Base-by-base conservation (phyloP, 148 eudicot genomes). In the Limonium bicolor region DNA sequence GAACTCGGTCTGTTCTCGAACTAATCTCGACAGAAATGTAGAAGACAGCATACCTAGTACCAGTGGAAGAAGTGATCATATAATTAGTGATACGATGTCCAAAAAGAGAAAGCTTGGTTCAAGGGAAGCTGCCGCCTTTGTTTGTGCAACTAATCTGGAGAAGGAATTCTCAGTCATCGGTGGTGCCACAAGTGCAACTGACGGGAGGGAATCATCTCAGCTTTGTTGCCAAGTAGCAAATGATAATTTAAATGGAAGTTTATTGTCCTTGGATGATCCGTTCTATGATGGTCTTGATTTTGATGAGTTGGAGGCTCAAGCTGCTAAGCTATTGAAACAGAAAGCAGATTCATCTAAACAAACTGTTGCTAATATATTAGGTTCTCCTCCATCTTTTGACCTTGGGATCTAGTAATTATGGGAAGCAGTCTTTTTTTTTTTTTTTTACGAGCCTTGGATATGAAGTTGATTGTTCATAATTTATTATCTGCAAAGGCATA, bases 261-360 rank as follows among this genome's bases (percentile, higher is more conserved):
- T 54, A 56, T 40, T 48, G 14, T 65, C 69, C 42, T 71, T 65
- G 16, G 94, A 88, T 58, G 96, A 88, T 49, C 60, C 57, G 49
- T 88, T 88, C 51, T 88, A 57, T 10, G 78, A 70, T 41, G 75
- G 76, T 19, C 66, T 88, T 44, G 94, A 88, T 70, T 74, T 88
- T 50, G 94, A 88, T 57, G 92, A 80, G 41, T 27, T 88, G 46
- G 96, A 88, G 60, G 80, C 73, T 23, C 76, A 83, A 50, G 96
- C 96, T 42, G 46, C 86, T 4, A 69, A 68, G 50, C 56, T 67
- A 40, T 67, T 88, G 0, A 50, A 62, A 34, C 55, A 63, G 40
- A 82, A 63, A 59, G 55, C 67, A 30, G 60, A 61, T 16, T 20
- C 60, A 4, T 41, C 60, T 14, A 41, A n/a, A 27, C 67, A 54